phyloP scores from a whole-genome alignment of 768 basidiomycete species.

The Leccinum longicurvipes region DNA sequence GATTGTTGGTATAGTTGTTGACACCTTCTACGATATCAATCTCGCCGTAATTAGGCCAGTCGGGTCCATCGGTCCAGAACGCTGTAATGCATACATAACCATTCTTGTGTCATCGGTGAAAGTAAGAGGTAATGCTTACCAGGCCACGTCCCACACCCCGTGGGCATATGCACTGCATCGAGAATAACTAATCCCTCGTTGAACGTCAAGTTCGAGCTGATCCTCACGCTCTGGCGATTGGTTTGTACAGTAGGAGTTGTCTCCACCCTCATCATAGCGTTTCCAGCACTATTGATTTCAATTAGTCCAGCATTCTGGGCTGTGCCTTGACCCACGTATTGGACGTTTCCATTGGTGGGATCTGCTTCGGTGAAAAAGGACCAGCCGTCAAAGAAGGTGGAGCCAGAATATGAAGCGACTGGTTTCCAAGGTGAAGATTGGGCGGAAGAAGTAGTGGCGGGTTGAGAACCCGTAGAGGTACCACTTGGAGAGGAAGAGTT shows the following conservation, averaged over 20 bases:
- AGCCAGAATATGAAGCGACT: slow-evolving; percentile 57
- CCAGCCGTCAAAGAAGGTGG: slow-evolving; percentile 81
- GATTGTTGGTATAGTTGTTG: slow-evolving; percentile 74
- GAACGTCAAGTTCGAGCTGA: slow-evolving; percentile 59
- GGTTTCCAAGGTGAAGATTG: slow-evolving; percentile 57
- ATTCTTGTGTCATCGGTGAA: not conserved
- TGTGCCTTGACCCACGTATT: slow-evolving; percentile 60
- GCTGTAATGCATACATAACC: slow-evolving; percentile 24
- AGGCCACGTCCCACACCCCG: slow-evolving; percentile 88
- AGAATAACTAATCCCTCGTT: slow-evolving; percentile 72
- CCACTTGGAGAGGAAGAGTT: slow-evolving; percentile 24
- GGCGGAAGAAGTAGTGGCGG: slow-evolving; percentile 19
- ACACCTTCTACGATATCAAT: slow-evolving; percentile 87
- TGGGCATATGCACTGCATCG: slow-evolving; percentile 87
- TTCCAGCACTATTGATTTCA: slow-evolving; percentile 63
- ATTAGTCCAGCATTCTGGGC: slow-evolving; percentile 61
- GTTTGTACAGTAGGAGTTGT: slow-evolving; percentile 70
- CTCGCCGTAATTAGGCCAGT: slow-evolving; percentile 55
- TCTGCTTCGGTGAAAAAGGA: slow-evolving; percentile 65
- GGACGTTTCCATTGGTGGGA: slow-evolving; percentile 73
- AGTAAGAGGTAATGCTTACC: slow-evolving; percentile 24
- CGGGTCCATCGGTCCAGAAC: slow-evolving; percentile 50
- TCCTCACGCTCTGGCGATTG: slow-evolving; percentile 74
- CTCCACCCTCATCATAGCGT: slow-evolving; percentile 87
- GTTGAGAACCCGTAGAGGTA: slow-evolving; percentile 21